Percentiles rank a stretch among this genome's conserved stretches.
Evolutionary conservation across 371 early-diverging fungal species (phyloP).

Genomic region (Mucor ambiguus): DNA sequence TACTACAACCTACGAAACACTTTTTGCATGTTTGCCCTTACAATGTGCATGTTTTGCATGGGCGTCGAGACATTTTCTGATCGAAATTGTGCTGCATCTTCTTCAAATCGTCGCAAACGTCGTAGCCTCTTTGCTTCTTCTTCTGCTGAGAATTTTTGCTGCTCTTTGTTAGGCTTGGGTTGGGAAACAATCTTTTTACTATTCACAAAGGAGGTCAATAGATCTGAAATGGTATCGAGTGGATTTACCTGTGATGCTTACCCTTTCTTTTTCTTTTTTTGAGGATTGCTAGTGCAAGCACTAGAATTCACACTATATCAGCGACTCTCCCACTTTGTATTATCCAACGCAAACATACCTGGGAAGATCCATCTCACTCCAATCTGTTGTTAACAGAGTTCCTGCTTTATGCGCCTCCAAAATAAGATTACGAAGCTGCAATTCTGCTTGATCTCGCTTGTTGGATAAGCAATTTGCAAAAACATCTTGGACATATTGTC

Average conservation of each 20-base stretch:
- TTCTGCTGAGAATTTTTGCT: slow-evolving; percentile 24
- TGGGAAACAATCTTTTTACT: slow-evolving; percentile 13
- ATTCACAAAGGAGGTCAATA: background rate
- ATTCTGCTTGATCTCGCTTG: slow-evolving; percentile 55
- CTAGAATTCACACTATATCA: slow-evolving; percentile 12
- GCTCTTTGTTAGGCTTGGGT: slow-evolving; percentile 19
- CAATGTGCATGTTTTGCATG: slow-evolving; percentile 13
- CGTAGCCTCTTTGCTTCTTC: slow-evolving; percentile 40
- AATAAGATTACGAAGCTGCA: slow-evolving; percentile 60
- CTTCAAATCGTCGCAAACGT: slow-evolving; percentile 53
- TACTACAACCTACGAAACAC: too few relatives aligned
- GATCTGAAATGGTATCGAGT: background rate
- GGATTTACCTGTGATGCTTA: slow-evolving; percentile 3
- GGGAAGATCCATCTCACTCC: slow-evolving; percentile 71
- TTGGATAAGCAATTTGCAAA: slow-evolving; percentile 57
- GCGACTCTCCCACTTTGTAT: background rate
- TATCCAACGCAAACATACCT: slow-evolving; percentile 30
- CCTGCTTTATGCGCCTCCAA: slow-evolving; percentile 51
- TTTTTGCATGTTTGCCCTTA: background rate
- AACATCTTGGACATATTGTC: slow-evolving; percentile 64
- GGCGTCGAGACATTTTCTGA: slow-evolving; percentile 15
- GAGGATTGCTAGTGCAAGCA: slow-evolving; percentile 17
- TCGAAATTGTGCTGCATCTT: slow-evolving; percentile 28
- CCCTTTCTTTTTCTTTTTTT: slow-evolving; percentile 34
- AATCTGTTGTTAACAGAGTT: slow-evolving; percentile 61